Conservation (phyloP, 768 basidiomycete species). For the Naganishia onofrii region DNA sequence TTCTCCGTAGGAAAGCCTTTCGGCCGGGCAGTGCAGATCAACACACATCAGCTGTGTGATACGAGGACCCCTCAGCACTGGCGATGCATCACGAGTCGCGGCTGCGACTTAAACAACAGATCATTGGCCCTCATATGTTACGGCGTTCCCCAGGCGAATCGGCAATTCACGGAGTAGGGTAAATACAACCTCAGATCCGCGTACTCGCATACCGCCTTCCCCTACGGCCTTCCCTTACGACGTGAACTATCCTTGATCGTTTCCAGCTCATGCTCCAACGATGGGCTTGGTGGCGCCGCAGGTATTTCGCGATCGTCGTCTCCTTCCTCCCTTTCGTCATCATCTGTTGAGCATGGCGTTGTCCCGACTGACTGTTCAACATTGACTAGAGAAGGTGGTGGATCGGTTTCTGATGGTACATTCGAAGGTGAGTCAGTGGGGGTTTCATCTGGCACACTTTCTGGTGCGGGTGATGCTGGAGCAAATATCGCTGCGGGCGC, state of each 20-base stretch:
- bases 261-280: conserved; percentile 9
- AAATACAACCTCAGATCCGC: neutral
- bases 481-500: neutral
- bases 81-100: too few species aligned
- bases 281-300: conserved; percentile 1
- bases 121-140: too few species aligned
- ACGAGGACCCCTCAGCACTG: too few species aligned
- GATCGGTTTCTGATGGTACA: neutral
- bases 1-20: too few species aligned
- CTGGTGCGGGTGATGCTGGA: neutral
- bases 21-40: too few species aligned
- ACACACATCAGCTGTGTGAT: too few species aligned
- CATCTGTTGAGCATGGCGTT: neutral
- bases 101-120: too few species aligned
- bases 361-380: neutral
- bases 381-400: neutral
- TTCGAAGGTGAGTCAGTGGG: neutral
- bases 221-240: neutral
- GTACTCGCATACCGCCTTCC: neutral
- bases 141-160: too few species aligned
- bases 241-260: neutral
- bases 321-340: neutral
- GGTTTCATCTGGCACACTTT: neutral
- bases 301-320: conserved; percentile 2
- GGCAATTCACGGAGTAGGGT: too few species aligned